Base-by-base conservation (phyloP, 2,329 filamentous ascomycete genomes). In the Monosporascus sp. region DNA sequence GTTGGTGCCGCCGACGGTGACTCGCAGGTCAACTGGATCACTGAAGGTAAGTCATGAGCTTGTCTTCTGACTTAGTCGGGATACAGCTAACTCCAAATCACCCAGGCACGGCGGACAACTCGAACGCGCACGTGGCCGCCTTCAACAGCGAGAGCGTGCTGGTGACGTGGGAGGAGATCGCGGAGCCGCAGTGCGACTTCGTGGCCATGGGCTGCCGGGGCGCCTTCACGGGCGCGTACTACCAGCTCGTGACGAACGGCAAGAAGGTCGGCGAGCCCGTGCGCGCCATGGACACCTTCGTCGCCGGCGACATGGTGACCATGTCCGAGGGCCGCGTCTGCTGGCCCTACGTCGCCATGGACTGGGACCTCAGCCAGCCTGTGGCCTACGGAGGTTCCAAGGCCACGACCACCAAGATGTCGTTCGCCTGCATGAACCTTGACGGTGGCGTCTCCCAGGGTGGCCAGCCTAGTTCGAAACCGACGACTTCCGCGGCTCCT, bases 251-350 rank as follows among this genome's bases (percentile, higher is more conserved):
- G 61, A 73, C 67, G 51, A 66, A 71, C 14, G 83, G 82, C 2
- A 68, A 72, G 50, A 80, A 76, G 63, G 69, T 83, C 37, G 82
- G 81, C 20, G 68, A 73, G 17, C 67, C 78, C 1, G 61, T 84
- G 54, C 73, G 71, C 51, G 76, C 73, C n/a, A 73, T 66, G 14
- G 73, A 83, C 62, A 76, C 78, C n/a, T 82, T 75, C 60, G 80
- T 86, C 46, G 79, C 82, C 7, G 83, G 83, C 40, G 83, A 86
- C 61, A 83, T 85, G 74, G 81, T 82, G 11, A 83, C 79, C 34
- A 78, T 83, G 72, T 60, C 69, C n/a, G 79, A 83, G 55, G 79
- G 78, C 22, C 73, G 78, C 48, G 73, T 86, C 60, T 85, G 83
- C 73, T 86, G 80, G 81, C 81, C 81, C 26, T 84, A 83, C 57